These are phyloP conservation scores for Cystobasidium pallidum DNA, from an alignment of 1,284 basidiomycete species.

Conservation along the genomic window DNA sequence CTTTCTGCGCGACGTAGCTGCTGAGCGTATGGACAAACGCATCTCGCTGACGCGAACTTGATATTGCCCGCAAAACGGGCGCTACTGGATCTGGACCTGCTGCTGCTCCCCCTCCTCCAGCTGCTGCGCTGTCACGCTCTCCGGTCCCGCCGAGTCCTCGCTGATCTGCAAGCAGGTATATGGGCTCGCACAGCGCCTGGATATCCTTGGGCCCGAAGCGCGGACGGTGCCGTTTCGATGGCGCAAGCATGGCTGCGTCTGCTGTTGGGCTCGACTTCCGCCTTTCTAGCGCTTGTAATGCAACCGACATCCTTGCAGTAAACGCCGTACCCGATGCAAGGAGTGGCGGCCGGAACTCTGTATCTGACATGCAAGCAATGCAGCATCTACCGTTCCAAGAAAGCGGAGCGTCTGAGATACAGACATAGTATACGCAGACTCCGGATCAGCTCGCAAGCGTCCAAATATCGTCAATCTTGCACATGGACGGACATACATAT, in stretches of 20 bases:
- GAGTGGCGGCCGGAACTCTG: no score
- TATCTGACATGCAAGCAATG: no score
- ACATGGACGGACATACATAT: background rate
- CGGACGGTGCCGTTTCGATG: conserved; percentile 23
- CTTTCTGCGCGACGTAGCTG: conserved; percentile 36
- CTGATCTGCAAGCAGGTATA: conserved; percentile 39
- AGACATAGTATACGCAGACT: no score
- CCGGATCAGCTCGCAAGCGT: no score
- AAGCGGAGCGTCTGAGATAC: no score
- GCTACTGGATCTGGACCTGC: conserved; percentile 39
- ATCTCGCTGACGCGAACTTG: conserved; percentile 38
- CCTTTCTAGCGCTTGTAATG: background rate
- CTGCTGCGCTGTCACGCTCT: conserved; percentile 13
- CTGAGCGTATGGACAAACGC: conserved; percentile 30
- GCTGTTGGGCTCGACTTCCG: background rate
- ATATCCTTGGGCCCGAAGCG: conserved; percentile 32
- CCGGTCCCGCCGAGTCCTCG: conserved; percentile 25
- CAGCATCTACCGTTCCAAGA: no score
- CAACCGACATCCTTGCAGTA: background rate
- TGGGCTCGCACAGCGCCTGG: conserved; percentile 36
- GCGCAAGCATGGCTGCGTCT: conserved; percentile 6
- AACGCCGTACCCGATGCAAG: background rate
- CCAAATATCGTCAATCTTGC: no score
- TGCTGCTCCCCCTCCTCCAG: conserved; percentile 20
- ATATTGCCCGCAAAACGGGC: conserved; percentile 39